Percentiles rank a stretch among this genome's conserved stretches.
Conservation (phyloP, 768 basidiomycete species). For the Pulveroboletus ravenelii region DNA sequence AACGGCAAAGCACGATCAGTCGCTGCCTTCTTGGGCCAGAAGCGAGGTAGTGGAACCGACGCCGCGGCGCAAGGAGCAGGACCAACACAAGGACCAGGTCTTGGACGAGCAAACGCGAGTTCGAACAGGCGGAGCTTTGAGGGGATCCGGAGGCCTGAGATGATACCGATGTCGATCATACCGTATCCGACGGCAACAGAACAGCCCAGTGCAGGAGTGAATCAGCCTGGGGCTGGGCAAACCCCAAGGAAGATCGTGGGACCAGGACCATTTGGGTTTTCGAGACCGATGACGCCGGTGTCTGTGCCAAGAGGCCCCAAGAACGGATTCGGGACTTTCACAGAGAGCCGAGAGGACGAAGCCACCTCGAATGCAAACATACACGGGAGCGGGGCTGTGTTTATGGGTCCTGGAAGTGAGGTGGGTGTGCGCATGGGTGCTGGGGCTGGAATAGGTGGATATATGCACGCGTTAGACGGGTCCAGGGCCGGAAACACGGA, state of each 20-base stretch:
- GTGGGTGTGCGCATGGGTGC: neutral
- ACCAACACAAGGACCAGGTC: conserved; percentile 3
- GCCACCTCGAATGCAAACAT: neutral
- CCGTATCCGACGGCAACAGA: conserved; percentile 11
- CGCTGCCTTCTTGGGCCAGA: conserved; percentile 21
- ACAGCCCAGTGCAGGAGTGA: conserved; percentile 3
- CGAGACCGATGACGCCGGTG: conserved; percentile 17
- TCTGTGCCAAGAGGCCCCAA: conserved; percentile 13
- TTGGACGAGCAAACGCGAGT: neutral
- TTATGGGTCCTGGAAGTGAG: conserved; percentile 5
- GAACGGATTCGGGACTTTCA: conserved; percentile 5
- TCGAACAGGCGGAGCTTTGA: conserved; percentile 20
- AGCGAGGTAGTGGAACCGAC: conserved; percentile 5
- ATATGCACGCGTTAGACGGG: conserved; percentile 22
- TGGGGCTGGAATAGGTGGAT: conserved; percentile 12
- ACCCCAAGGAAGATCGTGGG: conserved; percentile 17
- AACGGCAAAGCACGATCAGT: conserved; percentile 20
- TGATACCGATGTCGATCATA: conserved; percentile 23
- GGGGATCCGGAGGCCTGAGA: conserved; percentile 18
- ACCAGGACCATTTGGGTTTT: conserved; percentile 9
- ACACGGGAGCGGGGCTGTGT: neutral
- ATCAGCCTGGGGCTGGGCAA: conserved; percentile 7
- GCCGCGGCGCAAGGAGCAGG: neutral
- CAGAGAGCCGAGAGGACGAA: conserved; percentile 7
- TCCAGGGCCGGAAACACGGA: neutral